A percentile compares a stretch with the other conserved stretches of the same genome.
Evolutionary conservation across 495 filamentous ascomycete genomes (phyloP).

Genomic region (Terfezia claveryi): DNA sequence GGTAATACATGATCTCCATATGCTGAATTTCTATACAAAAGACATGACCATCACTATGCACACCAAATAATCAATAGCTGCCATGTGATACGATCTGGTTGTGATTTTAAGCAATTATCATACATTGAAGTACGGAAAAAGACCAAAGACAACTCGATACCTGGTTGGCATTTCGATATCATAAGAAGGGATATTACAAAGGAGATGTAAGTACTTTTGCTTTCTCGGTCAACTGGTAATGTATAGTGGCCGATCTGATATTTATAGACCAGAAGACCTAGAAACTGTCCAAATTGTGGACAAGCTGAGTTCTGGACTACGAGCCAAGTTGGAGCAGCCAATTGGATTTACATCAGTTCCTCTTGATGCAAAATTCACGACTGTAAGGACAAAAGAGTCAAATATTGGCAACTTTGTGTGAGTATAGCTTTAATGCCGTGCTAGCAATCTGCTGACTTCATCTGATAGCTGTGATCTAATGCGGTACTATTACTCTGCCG

Average conservation of each 20-base stretch:
- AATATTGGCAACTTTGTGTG: slow-evolving; percentile 69
- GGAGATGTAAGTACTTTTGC: slow-evolving; percentile 14
- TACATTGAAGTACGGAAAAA: slow-evolving; percentile 55
- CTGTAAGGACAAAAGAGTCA: slow-evolving; percentile 50
- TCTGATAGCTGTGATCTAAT: slow-evolving; percentile 47
- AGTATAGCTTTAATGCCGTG: not conserved
- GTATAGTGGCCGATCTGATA: not conserved
- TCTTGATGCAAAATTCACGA: slow-evolving; percentile 67
- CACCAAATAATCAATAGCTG: slow-evolving; percentile 53
- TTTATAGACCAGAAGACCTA: slow-evolving; percentile 34
- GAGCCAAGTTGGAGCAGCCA: slow-evolving; percentile 55
- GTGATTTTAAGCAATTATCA: slow-evolving; percentile 75
- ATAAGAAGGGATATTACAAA: slow-evolving; percentile 46
- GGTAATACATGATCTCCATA: not conserved
- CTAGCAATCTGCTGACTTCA: not conserved
- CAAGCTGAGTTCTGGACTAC: slow-evolving; percentile 45
- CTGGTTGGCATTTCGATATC: slow-evolving; percentile 56
- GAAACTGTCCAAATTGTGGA: slow-evolving; percentile 35
- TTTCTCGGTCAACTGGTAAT: not conserved
- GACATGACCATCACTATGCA: slow-evolving; percentile 68
- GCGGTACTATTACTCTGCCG: slow-evolving; percentile 54
- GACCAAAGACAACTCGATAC: slow-evolving; percentile 20
- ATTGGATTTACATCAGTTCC: slow-evolving; percentile 60
- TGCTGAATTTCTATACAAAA: slow-evolving; percentile 5
- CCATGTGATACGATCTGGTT: slow-evolving; percentile 63